phyloP scores from a whole-genome alignment of 1,284 basidiomycete species.

The Erythrobasidium hasegawianum region DNA sequence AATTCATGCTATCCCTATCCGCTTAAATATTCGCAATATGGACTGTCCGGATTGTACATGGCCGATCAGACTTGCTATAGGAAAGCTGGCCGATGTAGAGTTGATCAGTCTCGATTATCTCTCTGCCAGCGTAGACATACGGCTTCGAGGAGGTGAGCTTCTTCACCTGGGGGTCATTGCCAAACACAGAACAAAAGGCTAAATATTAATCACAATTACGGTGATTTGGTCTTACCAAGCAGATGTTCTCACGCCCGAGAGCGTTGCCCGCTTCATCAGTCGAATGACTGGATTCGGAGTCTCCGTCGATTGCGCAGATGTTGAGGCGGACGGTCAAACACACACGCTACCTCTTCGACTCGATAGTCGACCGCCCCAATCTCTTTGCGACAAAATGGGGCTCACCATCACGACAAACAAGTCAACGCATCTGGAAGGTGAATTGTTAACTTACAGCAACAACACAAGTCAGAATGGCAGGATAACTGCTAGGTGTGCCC shows the following conservation, averaged over 20 bases:
- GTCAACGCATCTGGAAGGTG: conserved; percentile 6
- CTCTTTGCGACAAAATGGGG: not conserved
- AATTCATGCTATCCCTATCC: too few species aligned
- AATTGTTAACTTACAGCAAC: conserved; percentile 14
- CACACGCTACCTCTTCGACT: not conserved
- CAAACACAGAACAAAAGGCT: conserved; percentile 31
- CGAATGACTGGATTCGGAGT: conserved; percentile 35
- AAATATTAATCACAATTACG: not conserved
- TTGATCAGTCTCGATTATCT: conserved; percentile 11
- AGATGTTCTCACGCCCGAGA: conserved; percentile 6
- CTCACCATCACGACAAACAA: not conserved
- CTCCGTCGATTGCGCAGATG: not conserved
- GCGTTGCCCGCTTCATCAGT: conserved; percentile 30
- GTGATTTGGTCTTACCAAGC: conserved; percentile 35
- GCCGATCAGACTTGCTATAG: conserved; percentile 32
- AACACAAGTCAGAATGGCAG: conserved; percentile 10
- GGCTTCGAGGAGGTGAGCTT: conserved; percentile 33
- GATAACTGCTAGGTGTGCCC: conserved; percentile 36
- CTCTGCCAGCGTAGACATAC: conserved; percentile 8
- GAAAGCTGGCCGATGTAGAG: conserved; percentile 2
- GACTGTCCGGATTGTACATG: conserved; percentile 42
- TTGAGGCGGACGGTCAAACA: too few species aligned
- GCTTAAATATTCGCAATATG: too few species aligned
- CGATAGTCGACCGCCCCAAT: not conserved
- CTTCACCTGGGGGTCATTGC: too few species aligned